phyloP scores from a whole-genome alignment of 768 basidiomycete genomes.

The Russula virescens region DNA sequence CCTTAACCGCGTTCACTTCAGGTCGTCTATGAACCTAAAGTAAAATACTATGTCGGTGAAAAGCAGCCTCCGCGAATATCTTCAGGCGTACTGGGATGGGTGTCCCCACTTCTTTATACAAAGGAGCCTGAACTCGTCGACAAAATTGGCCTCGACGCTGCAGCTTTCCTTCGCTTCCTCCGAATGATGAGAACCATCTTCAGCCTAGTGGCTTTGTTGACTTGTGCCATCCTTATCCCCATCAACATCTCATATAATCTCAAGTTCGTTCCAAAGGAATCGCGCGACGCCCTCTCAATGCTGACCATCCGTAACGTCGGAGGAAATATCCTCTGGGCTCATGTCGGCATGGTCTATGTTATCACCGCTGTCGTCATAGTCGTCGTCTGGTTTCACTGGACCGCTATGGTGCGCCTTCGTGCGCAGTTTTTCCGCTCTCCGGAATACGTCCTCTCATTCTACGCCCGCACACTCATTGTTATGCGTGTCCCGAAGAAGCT shows the following conservation, averaged over 20 bases:
- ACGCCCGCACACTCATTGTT: constrained; percentile 86
- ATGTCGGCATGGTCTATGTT: constrained; percentile 77
- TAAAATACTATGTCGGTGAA: constrained; percentile 79
- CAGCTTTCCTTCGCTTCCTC: constrained; percentile 86
- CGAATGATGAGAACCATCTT: constrained; percentile 79
- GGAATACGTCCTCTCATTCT: constrained; percentile 85
- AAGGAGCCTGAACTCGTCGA: constrained; percentile 87
- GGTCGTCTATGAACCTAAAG: constrained; percentile 91
- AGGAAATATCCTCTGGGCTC: constrained; percentile 71
- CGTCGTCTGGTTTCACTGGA: constrained; percentile 73
- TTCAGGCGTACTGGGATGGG: constrained; percentile 82
- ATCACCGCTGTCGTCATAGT: constrained; percentile 70
- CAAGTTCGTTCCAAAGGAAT: constrained; percentile 43
- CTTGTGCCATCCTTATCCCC: constrained; percentile 74
- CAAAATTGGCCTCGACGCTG: constrained; percentile 89
- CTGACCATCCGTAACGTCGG: constrained; percentile 82
- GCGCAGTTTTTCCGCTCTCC: constrained; percentile 85
- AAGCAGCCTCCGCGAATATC: constrained; percentile 78
- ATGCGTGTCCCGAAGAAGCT: constrained; percentile 71
- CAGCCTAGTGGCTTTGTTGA: constrained; percentile 52
- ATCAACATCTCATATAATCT: constrained; percentile 85
- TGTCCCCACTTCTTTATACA: constrained; percentile 75
- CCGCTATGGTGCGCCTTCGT: constrained; percentile 70
- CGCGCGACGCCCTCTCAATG: constrained; percentile 64
- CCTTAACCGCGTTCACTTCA: constrained; percentile 28